Conservation (phyloP, 208 protist genomes). For the Trypanosoma cruzi region DNA sequence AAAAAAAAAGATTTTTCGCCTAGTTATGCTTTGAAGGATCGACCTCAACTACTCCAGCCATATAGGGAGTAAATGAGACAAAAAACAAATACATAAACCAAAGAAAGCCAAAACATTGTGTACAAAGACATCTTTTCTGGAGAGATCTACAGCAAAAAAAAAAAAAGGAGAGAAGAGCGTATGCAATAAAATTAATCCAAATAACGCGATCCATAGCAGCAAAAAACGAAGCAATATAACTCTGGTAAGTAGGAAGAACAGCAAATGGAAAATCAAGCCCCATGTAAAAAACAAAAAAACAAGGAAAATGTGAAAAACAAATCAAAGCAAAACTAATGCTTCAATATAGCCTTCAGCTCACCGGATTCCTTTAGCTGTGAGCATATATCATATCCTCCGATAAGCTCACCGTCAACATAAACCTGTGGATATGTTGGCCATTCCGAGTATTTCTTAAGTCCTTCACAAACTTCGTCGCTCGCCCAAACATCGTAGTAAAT, state of each 20-base stretch:
- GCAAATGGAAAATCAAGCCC: background rate
- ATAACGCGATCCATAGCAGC: background rate
- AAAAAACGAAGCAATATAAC: background rate
- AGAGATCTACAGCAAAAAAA: background rate
- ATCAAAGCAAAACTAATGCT: conserved; percentile 25
- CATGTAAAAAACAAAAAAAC: background rate
- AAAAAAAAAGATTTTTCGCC: too few relatives aligned
- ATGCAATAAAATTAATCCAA: background rate
- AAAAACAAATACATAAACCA: background rate
- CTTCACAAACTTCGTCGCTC: conserved; percentile 90
- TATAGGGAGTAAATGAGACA: too few relatives aligned
- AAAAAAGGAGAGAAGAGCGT: background rate
- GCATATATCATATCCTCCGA: conserved; percentile 92
- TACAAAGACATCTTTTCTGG: too few relatives aligned
- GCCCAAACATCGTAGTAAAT: conserved; percentile 90
- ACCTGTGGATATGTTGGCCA: conserved; percentile 95
- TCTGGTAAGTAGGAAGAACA: background rate
- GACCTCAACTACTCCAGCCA: too few relatives aligned
- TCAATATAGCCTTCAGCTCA: conserved; percentile 75
- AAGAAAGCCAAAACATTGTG: background rate
- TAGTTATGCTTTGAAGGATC: too few relatives aligned
- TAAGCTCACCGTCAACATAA: conserved; percentile 90
- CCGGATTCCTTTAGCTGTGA: conserved; percentile 78
- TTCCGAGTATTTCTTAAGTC: conserved; percentile 90
- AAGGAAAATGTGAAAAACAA: too few relatives aligned